phyloP scores from a whole-genome alignment of 2,329 filamentous ascomycete genomes.

The Zalaria sp. region DNA sequence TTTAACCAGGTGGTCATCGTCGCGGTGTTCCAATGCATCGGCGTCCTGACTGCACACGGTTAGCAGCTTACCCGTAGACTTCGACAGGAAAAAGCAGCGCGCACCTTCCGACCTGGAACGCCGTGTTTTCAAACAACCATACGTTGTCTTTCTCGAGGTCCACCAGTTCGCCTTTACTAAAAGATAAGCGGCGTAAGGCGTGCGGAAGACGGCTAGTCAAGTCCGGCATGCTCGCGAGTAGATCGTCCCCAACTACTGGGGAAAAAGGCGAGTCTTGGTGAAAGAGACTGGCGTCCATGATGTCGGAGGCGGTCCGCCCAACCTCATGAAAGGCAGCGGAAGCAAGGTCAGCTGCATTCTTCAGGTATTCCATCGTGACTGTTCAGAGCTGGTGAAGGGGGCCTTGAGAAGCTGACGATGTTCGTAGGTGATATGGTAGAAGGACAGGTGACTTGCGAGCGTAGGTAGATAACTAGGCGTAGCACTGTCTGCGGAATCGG shows the following conservation, averaged over 20 bases:
- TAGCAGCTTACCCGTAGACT: background rate
- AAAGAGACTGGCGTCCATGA: conserved; percentile 2
- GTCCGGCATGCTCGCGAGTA: conserved; percentile 17
- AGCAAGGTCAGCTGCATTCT: no score
- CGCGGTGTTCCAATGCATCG: no score
- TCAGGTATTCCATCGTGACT: no score
- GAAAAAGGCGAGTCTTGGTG: conserved; percentile 14
- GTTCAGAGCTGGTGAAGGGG: background rate
- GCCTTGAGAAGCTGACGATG: background rate
- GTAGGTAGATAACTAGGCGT: no score
- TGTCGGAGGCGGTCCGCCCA: no score
- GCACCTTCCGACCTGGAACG: conserved; percentile 37
- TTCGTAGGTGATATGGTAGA: no score
- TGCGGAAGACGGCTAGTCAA: conserved; percentile 5
- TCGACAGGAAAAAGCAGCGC: background rate
- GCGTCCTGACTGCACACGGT: no score
- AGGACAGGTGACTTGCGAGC: no score
- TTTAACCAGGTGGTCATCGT: no score
- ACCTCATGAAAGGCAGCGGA: no score
- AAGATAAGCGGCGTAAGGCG: no score
- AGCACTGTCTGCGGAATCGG: no score
- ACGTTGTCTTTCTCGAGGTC: conserved; percentile 54
- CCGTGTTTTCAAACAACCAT: conserved; percentile 86
- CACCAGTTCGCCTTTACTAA: conserved; percentile 22
- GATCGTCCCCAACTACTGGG: conserved; percentile 17